These are phyloP conservation scores for Chytriomyces confervae DNA, from an alignment of 192 early-diverging fungal genomes.

Conservation along the genomic window DNA sequence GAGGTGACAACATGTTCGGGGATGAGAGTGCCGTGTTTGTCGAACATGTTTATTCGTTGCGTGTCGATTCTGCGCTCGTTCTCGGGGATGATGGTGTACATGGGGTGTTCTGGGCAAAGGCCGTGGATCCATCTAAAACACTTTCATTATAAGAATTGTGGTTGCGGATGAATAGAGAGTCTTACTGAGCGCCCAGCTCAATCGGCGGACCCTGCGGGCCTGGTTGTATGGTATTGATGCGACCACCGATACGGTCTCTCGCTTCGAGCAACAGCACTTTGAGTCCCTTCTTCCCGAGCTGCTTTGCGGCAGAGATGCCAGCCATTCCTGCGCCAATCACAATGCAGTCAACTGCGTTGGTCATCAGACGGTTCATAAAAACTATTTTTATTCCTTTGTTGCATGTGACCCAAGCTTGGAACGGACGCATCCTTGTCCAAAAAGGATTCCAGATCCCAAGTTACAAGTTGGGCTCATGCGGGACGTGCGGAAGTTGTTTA, in stretches of 20 bases:
- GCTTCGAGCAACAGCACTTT: constrained; percentile 24
- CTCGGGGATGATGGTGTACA: background rate
- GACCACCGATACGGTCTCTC: constrained; percentile 7
- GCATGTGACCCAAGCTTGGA: too few relatives aligned
- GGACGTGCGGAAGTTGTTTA: too few relatives aligned
- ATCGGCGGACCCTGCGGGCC: background rate
- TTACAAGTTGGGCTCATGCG: too few relatives aligned
- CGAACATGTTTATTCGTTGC: background rate
- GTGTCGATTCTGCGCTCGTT: too few relatives aligned
- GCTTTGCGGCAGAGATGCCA: constrained; percentile 13
- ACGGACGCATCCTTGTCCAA: too few relatives aligned
- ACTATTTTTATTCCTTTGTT: too few relatives aligned
- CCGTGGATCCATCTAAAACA: constrained; percentile 6
- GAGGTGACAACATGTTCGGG: too few relatives aligned
- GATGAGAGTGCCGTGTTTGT: background rate
- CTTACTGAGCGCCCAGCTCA: constrained; percentile 7
- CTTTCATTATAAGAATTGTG: background rate
- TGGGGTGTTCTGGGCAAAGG: background rate
- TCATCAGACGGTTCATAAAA: too few relatives aligned
- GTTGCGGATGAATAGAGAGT: background rate
- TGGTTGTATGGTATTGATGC: constrained; percentile 5
- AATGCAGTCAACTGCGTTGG: constrained; percentile 1
- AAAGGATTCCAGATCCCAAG: too few relatives aligned
- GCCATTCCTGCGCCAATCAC: constrained; percentile 17
- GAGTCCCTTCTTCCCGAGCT: background rate